A percentile compares a stretch with the other conserved stretches of the same genome.
Evolutionary conservation across 306 rosid genomes (phyloP).

Genomic region (Gleditsia sinensis): DNA sequence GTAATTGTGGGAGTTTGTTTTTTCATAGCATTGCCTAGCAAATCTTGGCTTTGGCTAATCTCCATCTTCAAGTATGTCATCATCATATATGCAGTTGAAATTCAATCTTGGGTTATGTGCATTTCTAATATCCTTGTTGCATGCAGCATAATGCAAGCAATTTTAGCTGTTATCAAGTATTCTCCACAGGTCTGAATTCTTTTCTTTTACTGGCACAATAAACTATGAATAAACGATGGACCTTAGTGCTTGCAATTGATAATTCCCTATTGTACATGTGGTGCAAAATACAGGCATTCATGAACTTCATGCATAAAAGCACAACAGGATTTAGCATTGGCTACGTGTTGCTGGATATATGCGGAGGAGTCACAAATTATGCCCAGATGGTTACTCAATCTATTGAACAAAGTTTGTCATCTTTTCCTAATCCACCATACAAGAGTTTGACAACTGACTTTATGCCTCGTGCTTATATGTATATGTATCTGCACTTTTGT

Average conservation of each 20-base stretch:
- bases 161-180: slow-evolving; percentile 66
- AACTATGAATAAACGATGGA: too few species aligned
- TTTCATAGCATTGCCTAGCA: slow-evolving; percentile 59
- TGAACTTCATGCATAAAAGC: slow-evolving; percentile 72
- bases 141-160: slow-evolving; percentile 75
- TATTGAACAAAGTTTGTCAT: slow-evolving; percentile 66
- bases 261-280: too few species aligned
- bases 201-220: too few species aligned
- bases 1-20: slow-evolving; percentile 55
- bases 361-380: slow-evolving; percentile 60
- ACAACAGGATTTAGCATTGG: slow-evolving; percentile 80
- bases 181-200: slow-evolving; percentile 69
- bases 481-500: neutral
- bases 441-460: neutral
- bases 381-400: slow-evolving; percentile 74
- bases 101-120: neutral
- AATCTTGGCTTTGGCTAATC: slow-evolving; percentile 86
- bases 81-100: too few species aligned
- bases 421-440: slow-evolving; percentile 3
- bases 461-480: neutral
- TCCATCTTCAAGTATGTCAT: slow-evolving; percentile 57
- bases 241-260: too few species aligned
- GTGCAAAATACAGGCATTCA: slow-evolving; percentile 47
- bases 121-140: slow-evolving; percentile 30
- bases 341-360: slow-evolving; percentile 61